Base-by-base conservation (phyloP, 371 early-diverging fungal species). In the Lichtheimia ramosa region DNA sequence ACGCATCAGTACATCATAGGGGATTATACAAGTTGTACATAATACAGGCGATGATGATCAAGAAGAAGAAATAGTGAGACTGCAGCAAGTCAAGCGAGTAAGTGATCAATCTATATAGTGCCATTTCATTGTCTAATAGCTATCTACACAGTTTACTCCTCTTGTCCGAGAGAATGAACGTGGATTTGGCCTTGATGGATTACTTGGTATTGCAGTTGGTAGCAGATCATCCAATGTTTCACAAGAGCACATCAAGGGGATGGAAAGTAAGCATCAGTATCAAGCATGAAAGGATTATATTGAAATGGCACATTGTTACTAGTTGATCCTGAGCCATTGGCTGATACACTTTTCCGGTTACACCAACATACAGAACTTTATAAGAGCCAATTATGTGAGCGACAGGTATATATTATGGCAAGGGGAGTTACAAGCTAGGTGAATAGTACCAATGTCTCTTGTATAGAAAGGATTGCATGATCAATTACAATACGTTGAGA, bases 131-230 rank as follows among this genome's bases (percentile, higher is more conserved):
- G 10, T 18, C 18, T n/a, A 4, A 21, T 21, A n/a, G 21, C 5
- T 21, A 21, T 46, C 28, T 39, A 40, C 5, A 12, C 1, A 55
- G 56, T 55, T 55, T 43, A 34, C 39, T 16, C 56, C 56, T 7
- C 43, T 55, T 43, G 42, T 55, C 6, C 40, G 41, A 55, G 56
- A 55, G 14, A 40, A 34, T 7, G 56, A 55, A 12, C 56, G 56
- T 25, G 21, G 27, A 6, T 55, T 55, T 55, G 56, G 56, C 21
- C 42, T 55, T 3, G 56, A 55, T 42, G 41, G 42, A 13, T 21
- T 55, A 41, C 56, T 55, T 20, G 56, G 56, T 2, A 55, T 55
- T 40, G 23, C 56, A 5, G 25, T 43, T 2, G 56, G 56, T 3
- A 55, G 24, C 14, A 18, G 54, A 20, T 54, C 28, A 43, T 55